Conservation (phyloP, 352 stramenopile species). For the Phytophthora pinifolia region DNA sequence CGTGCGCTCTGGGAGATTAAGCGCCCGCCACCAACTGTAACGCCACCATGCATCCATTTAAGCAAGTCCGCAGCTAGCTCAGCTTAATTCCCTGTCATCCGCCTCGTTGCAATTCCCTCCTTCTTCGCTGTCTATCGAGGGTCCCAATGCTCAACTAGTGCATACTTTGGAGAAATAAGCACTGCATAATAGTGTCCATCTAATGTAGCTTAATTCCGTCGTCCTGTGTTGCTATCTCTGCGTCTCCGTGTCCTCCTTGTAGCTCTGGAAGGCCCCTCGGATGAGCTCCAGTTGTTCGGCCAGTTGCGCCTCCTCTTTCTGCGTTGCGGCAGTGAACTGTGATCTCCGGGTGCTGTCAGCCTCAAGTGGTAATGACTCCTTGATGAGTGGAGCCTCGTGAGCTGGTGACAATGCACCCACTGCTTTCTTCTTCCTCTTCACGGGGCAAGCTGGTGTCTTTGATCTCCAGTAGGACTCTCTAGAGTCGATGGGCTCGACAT, state of each 20-base stretch:
- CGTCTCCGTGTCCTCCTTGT: constrained; percentile 12
- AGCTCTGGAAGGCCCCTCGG: constrained; percentile 35
- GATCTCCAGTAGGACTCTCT: constrained; percentile 2
- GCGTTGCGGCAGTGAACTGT: not conserved
- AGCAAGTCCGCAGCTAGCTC: no score
- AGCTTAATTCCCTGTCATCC: no score
- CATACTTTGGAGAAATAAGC: no score
- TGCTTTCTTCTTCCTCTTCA: constrained; percentile 3
- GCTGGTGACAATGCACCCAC: not conserved
- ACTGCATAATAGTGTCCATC: no score
- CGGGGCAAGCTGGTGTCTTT: not conserved
- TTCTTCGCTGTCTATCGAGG: no score
- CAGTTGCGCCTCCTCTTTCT: constrained; percentile 21
- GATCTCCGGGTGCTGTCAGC: not conserved
- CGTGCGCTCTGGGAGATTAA: constrained; percentile 13
- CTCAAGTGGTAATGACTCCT: not conserved
- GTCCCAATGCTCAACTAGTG: no score
- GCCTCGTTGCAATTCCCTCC: no score
- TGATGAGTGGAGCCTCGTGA: not conserved
- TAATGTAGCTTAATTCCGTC: no score
- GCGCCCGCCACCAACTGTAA: not conserved
- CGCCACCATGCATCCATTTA: no score
- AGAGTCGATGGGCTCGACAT: not conserved
- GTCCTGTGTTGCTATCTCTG: not conserved
- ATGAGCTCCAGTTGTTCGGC: constrained; percentile 43